These are phyloP conservation scores for Clavispora carvajalis DNA, from an alignment of 805 yeast species.

Conservation along the genomic window DNA sequence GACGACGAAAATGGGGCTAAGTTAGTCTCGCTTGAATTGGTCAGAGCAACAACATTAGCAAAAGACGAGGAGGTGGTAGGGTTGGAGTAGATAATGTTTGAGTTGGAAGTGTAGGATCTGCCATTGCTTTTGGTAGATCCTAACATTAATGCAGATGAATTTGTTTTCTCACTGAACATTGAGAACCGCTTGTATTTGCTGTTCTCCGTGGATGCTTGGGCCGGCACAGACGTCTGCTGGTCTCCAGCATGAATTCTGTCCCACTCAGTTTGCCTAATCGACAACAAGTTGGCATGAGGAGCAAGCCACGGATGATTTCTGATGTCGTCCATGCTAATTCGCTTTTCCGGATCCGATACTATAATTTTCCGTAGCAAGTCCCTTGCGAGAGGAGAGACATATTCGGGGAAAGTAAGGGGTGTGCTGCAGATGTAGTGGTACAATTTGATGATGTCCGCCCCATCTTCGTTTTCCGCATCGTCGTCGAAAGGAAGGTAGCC, in stretches of 20 bases:
- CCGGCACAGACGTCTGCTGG: constrained; percentile 12
- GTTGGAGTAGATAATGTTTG: constrained; percentile 38
- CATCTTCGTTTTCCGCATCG: constrained; percentile 94
- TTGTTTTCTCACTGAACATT: constrained; percentile 38
- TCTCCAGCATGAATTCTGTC: constrained; percentile 48
- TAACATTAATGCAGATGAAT: constrained; percentile 29
- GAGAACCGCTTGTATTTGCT: constrained; percentile 40
- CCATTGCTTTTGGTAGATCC: constrained; percentile 24
- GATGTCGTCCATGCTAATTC: constrained; percentile 65
- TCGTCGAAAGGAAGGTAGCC: constrained; percentile 98
- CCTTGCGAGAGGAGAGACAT: constrained; percentile 83
- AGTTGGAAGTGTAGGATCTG: constrained; percentile 32
- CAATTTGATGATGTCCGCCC: constrained; percentile 84
- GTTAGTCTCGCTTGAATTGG: constrained; percentile 15
- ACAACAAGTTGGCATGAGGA: constrained; percentile 76
- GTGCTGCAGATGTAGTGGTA: constrained; percentile 90
- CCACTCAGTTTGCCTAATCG: constrained; percentile 89
- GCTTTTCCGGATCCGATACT: constrained; percentile 76
- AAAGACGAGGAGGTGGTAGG: constrained; percentile 62
- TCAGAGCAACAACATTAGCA: constrained; percentile 48
- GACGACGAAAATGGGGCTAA: constrained; percentile 18
- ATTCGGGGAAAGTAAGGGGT: constrained; percentile 92
- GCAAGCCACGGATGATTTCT: constrained; percentile 83
- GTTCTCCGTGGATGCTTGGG: constrained; percentile 6
- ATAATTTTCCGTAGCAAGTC: constrained; percentile 80